Evolutionary conservation across 2,329 filamentous ascomycete species (phyloP).

Genomic region (Aspergillus amoenus): DNA sequence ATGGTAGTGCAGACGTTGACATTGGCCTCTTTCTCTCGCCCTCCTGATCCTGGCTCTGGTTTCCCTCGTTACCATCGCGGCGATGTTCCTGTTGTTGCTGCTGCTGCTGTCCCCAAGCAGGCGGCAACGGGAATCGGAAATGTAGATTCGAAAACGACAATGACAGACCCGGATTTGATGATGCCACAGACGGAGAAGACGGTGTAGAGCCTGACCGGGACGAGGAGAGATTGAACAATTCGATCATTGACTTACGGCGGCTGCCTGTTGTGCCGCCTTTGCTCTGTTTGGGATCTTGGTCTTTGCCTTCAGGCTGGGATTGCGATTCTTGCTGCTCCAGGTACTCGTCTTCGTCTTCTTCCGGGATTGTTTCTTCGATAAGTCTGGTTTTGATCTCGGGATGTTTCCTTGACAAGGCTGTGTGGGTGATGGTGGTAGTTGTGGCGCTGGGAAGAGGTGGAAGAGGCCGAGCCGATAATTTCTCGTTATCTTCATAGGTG

Average conservation of each 20-base stretch:
- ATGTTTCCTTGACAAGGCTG: not conserved
- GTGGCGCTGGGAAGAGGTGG: not conserved
- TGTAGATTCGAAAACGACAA: conserved; percentile 9
- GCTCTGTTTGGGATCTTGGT: not conserved
- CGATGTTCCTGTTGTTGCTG: not conserved
- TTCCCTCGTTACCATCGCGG: not conserved
- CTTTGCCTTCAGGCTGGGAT: not conserved
- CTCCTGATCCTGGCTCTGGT: not conserved
- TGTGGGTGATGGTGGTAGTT: not conserved
- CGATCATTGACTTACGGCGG: conserved; percentile 22
- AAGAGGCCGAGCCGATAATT: not conserved
- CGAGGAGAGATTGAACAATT: conserved; percentile 18
- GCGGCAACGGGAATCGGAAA: conserved; percentile 8
- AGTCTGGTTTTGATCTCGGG: conserved; percentile 16
- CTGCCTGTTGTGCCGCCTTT: conserved; percentile 10
- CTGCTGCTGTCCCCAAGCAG: not conserved
- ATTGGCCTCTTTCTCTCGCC: not conserved
- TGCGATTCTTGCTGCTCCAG: not conserved
- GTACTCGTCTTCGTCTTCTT: conserved; percentile 16
- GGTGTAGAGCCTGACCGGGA: not conserved
- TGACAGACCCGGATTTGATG: conserved; percentile 1
- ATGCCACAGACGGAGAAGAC: not conserved
- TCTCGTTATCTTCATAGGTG: not conserved
- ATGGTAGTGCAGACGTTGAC: conserved; percentile 1
- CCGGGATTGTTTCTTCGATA: conserved; percentile 21